phyloP scores from a whole-genome alignment of 495 filamentous ascomycete species.

The Penicillium steckii region DNA sequence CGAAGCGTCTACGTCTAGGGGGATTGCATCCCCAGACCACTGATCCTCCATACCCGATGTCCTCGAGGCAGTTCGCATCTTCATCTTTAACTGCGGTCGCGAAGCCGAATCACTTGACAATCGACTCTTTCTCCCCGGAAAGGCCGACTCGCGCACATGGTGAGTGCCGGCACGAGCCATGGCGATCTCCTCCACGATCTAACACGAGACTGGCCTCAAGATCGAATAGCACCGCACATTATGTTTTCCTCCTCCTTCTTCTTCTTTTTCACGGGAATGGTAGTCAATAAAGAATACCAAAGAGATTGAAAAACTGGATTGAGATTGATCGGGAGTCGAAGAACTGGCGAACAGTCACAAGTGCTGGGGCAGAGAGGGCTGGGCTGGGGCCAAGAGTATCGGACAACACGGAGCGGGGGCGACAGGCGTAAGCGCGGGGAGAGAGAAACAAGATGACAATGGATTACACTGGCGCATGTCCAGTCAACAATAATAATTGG shows the following conservation, averaged over 20 bases:
- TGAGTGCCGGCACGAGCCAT: slow-evolving; percentile 27
- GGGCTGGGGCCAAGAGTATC: background rate
- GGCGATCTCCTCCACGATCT: slow-evolving; percentile 5
- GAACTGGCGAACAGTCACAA: background rate
- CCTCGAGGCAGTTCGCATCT: slow-evolving; percentile 6
- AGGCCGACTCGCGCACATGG: slow-evolving; percentile 18
- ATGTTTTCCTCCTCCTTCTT: too few relatives aligned
- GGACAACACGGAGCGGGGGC: background rate
- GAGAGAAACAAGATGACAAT: slow-evolving; percentile 6
- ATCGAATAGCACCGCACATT: slow-evolving; percentile 19
- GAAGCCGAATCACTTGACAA: slow-evolving; percentile 12
- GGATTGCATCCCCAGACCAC: slow-evolving; percentile 8
- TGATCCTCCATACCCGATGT: background rate
- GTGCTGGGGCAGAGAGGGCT: background rate
- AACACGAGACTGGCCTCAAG: slow-evolving; percentile 9
- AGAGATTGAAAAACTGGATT: too few relatives aligned
- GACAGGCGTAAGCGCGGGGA: slow-evolving; percentile 16
- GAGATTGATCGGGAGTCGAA: too few relatives aligned
- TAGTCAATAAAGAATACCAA: too few relatives aligned
- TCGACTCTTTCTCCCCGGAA: slow-evolving; percentile 14
- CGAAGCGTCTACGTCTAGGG: slow-evolving; percentile 7
- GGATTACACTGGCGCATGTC: slow-evolving; percentile 13
- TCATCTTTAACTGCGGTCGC: slow-evolving; percentile 6
- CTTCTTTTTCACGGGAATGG: too few relatives aligned
- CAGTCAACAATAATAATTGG: slow-evolving; percentile 8